Conservation (phyloP, 2,329 filamentous ascomycete species). For the Kalaharituber pfeilii region DNA sequence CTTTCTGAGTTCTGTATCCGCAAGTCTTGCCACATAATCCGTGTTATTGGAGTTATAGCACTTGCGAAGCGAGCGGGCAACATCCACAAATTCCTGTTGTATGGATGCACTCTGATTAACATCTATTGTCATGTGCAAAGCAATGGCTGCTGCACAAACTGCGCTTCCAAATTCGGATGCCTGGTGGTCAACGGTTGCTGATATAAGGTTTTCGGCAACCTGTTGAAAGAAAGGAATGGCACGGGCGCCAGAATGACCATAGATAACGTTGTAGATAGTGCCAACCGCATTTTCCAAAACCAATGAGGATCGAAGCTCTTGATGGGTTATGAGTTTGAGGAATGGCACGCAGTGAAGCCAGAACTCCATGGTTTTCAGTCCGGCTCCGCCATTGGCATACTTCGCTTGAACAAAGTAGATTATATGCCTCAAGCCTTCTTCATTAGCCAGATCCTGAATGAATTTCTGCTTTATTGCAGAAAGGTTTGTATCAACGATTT, state of each 20-base stretch:
- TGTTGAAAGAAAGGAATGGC: conserved; percentile 19
- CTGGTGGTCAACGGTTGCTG: background rate
- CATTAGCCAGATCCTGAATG: conserved; percentile 17
- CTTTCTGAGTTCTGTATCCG: conserved; percentile 14
- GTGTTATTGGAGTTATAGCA: conserved; percentile 6
- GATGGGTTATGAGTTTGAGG: conserved; percentile 20
- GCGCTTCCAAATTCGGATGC: conserved; percentile 9
- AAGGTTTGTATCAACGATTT: conserved; percentile 11
- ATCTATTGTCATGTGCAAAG: conserved; percentile 16
- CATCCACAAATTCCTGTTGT: conserved; percentile 15
- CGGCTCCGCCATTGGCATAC: background rate
- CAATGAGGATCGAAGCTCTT: conserved; percentile 18
- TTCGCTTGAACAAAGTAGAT: conserved; percentile 14
- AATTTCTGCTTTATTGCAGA: conserved; percentile 17
- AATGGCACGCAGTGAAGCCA: conserved; percentile 19
- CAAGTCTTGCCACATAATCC: conserved; percentile 9
- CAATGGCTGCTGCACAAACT: conserved; percentile 10
- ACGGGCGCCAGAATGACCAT: conserved; percentile 20
- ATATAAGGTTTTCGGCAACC: background rate
- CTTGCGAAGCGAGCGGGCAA: conserved; percentile 8
- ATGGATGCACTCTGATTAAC: conserved; percentile 21
- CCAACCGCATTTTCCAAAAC: conserved; percentile 22
- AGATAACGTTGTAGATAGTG: conserved; percentile 23
- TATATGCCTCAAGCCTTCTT: conserved; percentile 16
- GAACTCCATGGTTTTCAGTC: background rate